Conservation (phyloP, 805 yeast genomes). For the Zygosaccharomyces rouxii region DNA sequence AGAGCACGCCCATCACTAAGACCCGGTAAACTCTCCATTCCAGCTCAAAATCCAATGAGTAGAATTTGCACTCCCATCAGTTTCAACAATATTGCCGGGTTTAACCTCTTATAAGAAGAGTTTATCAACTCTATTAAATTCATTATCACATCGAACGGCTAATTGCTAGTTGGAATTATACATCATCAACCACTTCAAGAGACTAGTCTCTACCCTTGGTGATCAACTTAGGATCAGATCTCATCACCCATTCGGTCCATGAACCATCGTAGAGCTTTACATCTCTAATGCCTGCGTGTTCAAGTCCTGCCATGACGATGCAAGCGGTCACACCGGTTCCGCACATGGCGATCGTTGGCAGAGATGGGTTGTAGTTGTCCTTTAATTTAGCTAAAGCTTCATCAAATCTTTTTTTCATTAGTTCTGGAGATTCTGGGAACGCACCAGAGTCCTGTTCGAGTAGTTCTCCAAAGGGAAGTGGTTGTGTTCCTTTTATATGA, state of each 20-base stretch:
- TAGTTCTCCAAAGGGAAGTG: slow-evolving; percentile 68
- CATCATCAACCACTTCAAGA: neutral
- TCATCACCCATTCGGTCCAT: slow-evolving; percentile 51
- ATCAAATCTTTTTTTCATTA: slow-evolving; percentile 40
- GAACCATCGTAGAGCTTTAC: slow-evolving; percentile 77
- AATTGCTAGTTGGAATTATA: neutral
- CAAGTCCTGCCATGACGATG: slow-evolving; percentile 71
- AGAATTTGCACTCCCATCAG: neutral
- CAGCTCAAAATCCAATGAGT: neutral
- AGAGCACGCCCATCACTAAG: slow-evolving; percentile 15
- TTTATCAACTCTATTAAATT: neutral
- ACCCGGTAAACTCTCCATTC: slow-evolving; percentile 23
- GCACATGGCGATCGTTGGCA: slow-evolving; percentile 82
- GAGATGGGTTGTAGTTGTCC: slow-evolving; percentile 36
- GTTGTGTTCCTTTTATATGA: slow-evolving; percentile 76
- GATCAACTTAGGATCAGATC: slow-evolving; percentile 22
- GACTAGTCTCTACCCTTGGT: slow-evolving; percentile 23
- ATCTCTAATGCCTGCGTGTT: slow-evolving; percentile 44
- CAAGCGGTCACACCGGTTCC: slow-evolving; percentile 97
- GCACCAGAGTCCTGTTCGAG: slow-evolving; percentile 44
- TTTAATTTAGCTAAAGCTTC: slow-evolving; percentile 44
- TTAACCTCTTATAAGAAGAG: neutral
- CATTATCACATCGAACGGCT: slow-evolving; percentile 3
- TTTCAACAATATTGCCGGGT: no score
- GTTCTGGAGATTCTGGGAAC: slow-evolving; percentile 40